phyloP scores from a whole-genome alignment of 169 alveolate species.

The Cyclospora cayetanensis region DNA sequence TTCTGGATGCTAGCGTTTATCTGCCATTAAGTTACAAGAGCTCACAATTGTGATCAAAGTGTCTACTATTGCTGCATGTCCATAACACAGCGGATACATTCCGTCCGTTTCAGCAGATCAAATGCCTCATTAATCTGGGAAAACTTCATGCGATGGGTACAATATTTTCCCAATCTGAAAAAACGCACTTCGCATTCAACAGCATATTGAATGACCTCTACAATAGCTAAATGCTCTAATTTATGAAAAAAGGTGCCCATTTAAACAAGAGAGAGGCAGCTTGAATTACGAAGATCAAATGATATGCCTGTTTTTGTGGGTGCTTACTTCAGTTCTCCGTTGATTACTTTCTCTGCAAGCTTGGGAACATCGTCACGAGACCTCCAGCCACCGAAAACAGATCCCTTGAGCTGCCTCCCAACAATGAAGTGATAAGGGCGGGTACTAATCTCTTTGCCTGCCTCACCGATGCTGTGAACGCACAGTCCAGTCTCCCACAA shows the following conservation, averaged over 20 bases:
- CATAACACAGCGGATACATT: constrained; percentile 68
- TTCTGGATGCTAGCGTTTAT: too few species aligned
- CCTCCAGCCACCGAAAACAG: constrained; percentile 90
- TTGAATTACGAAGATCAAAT: neutral
- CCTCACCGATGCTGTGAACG: constrained; percentile 59
- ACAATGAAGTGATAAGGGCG: constrained; percentile 88
- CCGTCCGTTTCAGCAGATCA: constrained; percentile 24
- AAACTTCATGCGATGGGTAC: constrained; percentile 64
- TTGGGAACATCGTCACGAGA: constrained; percentile 85
- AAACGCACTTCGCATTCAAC: constrained; percentile 49
- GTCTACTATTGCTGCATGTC: neutral
- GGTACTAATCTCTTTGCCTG: constrained; percentile 84
- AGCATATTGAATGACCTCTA: neutral
- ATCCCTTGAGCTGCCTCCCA: constrained; percentile 90
- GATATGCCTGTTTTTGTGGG: neutral
- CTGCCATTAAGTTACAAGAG: too few species aligned
- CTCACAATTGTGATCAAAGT: too few species aligned
- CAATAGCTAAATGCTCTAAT: neutral
- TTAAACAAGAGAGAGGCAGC: neutral
- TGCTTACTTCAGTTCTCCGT: constrained; percentile 56
- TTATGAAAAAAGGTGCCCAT: neutral
- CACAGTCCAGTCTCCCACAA: too few species aligned
- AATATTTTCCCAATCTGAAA: constrained; percentile 63
- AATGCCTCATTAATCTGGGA: constrained; percentile 65
- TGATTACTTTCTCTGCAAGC: constrained; percentile 81